Evolutionary conservation across 441 rosid genomes (phyloP).

Genomic region (Dalechampia spathulata): DNA sequence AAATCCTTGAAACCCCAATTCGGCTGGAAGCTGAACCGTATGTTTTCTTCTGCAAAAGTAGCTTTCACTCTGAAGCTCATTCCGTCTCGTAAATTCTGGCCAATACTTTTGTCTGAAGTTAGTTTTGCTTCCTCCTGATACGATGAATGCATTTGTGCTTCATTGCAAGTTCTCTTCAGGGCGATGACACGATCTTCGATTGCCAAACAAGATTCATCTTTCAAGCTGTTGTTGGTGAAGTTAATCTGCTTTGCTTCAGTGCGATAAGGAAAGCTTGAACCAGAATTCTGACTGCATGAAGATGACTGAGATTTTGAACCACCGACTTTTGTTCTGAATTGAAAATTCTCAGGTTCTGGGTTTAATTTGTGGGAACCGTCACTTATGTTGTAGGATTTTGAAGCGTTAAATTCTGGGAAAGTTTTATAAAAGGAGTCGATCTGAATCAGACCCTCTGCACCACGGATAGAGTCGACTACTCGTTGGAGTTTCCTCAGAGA

Average conservation of each 20-base stretch:
- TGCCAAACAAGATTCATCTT: neutral
- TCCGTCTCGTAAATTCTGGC: constrained; percentile 7
- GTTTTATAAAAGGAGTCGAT: constrained; percentile 68
- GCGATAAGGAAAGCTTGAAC: constrained; percentile 53
- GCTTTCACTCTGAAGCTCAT: constrained; percentile 47
- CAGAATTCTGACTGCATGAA: constrained; percentile 61
- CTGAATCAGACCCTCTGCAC: constrained; percentile 59
- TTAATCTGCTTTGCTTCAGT: constrained; percentile 39
- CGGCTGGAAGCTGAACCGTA: constrained; percentile 61
- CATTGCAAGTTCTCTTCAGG: neutral
- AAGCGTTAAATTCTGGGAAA: constrained; percentile 68
- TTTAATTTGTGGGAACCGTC: constrained; percentile 24
- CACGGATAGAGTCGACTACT: constrained; percentile 75
- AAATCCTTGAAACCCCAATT: constrained; percentile 48
- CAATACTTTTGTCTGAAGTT: neutral
- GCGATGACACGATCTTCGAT: neutral
- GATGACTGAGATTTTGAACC: neutral
- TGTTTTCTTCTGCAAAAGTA: constrained; percentile 44
- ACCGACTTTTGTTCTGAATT: too few species aligned
- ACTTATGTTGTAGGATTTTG: constrained; percentile 27
- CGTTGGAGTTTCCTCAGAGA: constrained; percentile 74
- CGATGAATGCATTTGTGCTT: too few species aligned
- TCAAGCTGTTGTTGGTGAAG: constrained; percentile 8
- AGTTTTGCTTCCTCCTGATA: neutral
- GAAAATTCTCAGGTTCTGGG: constrained; percentile 28